Percentiles rank a stretch among this genome's conserved stretches.
These are phyloP conservation scores for Auriscalpium microsporum DNA, from an alignment of 768 basidiomycete genomes.

Conservation along the genomic window DNA sequence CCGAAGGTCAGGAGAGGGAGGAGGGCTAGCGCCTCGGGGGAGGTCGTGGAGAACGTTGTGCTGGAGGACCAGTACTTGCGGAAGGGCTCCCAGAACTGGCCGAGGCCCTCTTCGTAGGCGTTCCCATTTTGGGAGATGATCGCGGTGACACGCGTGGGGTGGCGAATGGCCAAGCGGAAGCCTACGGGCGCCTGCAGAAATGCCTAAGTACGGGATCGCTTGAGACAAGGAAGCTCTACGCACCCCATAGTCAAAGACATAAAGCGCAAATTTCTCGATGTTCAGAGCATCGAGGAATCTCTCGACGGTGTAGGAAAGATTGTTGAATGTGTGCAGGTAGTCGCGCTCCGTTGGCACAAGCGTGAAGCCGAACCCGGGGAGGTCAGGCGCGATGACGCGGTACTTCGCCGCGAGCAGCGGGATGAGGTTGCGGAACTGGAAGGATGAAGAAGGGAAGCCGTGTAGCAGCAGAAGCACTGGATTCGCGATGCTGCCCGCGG, in stretches of 20 bases:
- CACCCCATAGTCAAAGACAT: constrained; percentile 44
- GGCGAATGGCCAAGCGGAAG: constrained; percentile 28
- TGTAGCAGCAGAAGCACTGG: constrained; percentile 38
- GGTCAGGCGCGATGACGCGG: constrained; percentile 41
- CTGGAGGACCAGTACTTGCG: constrained; percentile 23
- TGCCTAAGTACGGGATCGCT: not conserved
- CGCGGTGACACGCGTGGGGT: constrained; percentile 33
- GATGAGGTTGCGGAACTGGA: constrained; percentile 42
- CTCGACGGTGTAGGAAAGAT: constrained; percentile 30
- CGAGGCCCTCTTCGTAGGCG: constrained; percentile 37
- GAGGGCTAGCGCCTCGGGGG: constrained; percentile 20
- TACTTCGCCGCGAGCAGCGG: constrained; percentile 31
- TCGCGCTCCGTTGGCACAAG: constrained; percentile 27
- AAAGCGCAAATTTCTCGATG: constrained; percentile 33
- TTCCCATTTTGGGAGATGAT: constrained; percentile 44
- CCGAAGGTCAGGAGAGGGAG: constrained; percentile 20
- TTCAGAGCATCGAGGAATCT: constrained; percentile 32
- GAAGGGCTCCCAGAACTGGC: constrained; percentile 32
- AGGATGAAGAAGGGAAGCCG: constrained; percentile 42
- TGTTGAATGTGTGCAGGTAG: constrained; percentile 35
- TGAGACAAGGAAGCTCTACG: constrained; percentile 15
- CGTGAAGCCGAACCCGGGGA: constrained; percentile 46
- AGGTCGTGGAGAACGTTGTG: constrained; percentile 8
- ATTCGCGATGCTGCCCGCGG: constrained; percentile 26
- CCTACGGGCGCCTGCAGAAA: constrained; percentile 15